phyloP scores from a whole-genome alignment of 495 filamentous ascomycete species.

The Glarea lozoyensis region DNA sequence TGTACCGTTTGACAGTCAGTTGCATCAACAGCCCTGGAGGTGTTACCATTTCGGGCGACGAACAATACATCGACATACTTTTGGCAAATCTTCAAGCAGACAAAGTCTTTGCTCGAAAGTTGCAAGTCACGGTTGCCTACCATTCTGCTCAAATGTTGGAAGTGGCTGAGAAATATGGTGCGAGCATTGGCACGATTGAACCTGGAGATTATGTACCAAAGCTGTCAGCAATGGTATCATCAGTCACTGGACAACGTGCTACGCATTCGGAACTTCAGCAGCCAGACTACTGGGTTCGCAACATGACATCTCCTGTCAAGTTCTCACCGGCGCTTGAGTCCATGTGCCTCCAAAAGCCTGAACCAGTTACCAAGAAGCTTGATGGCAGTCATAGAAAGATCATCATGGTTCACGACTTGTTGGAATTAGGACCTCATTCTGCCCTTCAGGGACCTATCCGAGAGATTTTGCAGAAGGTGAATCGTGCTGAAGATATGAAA shows the following conservation, averaged over 20 bases:
- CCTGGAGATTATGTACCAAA: slow-evolving; percentile 21
- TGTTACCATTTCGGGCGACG: slow-evolving; percentile 40
- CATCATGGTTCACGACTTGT: slow-evolving; percentile 21
- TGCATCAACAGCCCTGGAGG: slow-evolving; percentile 43
- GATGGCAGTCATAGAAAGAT: slow-evolving; percentile 15
- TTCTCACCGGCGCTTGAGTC: slow-evolving; percentile 34
- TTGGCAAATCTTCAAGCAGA: slow-evolving; percentile 28
- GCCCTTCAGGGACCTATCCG: slow-evolving; percentile 52
- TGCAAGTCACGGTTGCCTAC: slow-evolving; percentile 41
- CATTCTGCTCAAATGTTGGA: slow-evolving; percentile 43
- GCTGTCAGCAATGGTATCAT: background rate
- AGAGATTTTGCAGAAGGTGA: slow-evolving; percentile 35
- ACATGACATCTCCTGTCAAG: slow-evolving; percentile 40
- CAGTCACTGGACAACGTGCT: slow-evolving; percentile 2
- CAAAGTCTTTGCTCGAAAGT: slow-evolving; percentile 36
- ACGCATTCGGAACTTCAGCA: slow-evolving; percentile 22
- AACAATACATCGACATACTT: slow-evolving; percentile 35
- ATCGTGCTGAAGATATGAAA: slow-evolving; percentile 11
- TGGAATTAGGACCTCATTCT: slow-evolving; percentile 58
- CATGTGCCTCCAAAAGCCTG: background rate
- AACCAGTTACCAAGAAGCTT: background rate
- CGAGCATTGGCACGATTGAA: background rate
- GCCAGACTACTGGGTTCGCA: slow-evolving; percentile 43
- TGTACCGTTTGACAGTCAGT: slow-evolving; percentile 29
- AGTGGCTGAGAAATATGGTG: slow-evolving; percentile 33